These are phyloP conservation scores for Fusarium subtropicale DNA, from an alignment of 2,329 filamentous ascomycete species.

Conservation along the genomic window DNA sequence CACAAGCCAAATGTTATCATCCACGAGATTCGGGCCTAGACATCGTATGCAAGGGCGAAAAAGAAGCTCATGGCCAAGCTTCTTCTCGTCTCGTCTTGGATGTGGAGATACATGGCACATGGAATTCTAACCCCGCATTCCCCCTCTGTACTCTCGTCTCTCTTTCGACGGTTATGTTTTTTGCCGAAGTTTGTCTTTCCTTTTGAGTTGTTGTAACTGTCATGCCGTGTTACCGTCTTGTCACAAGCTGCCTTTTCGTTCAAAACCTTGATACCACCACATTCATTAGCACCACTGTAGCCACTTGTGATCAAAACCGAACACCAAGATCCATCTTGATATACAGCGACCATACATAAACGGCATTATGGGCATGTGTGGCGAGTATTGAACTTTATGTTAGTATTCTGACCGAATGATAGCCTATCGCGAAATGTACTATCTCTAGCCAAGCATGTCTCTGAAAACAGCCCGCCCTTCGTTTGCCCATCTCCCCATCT, in stretches of 20 bases:
- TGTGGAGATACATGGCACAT: conserved; percentile 10
- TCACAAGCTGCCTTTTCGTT: background rate
- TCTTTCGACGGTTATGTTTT: conserved; percentile 10
- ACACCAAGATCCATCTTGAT: background rate
- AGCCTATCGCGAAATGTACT: background rate
- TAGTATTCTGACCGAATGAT: background rate
- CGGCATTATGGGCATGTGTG: background rate
- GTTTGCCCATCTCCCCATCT: conserved; percentile 8
- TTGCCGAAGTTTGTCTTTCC: conserved; percentile 7
- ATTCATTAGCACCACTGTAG: background rate
- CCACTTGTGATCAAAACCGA: background rate
- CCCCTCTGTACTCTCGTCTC: background rate
- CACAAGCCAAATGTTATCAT: conserved; percentile 5
- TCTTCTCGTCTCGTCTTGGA: conserved; percentile 13
- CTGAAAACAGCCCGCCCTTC: conserved; percentile 10
- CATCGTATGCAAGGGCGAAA: conserved; percentile 1
- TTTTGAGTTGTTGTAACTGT: conserved; percentile 2
- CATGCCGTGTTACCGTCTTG: conserved; percentile 10
- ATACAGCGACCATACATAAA: background rate
- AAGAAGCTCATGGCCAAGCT: conserved; percentile 29
- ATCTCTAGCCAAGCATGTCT: conserved; percentile 9
- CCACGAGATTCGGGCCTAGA: background rate
- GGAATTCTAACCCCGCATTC: conserved; percentile 15
- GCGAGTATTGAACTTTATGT: background rate
- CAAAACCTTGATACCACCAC: background rate